phyloP scores from a whole-genome alignment of 208 protist genomes.

The Leishmania braziliensis region DNA sequence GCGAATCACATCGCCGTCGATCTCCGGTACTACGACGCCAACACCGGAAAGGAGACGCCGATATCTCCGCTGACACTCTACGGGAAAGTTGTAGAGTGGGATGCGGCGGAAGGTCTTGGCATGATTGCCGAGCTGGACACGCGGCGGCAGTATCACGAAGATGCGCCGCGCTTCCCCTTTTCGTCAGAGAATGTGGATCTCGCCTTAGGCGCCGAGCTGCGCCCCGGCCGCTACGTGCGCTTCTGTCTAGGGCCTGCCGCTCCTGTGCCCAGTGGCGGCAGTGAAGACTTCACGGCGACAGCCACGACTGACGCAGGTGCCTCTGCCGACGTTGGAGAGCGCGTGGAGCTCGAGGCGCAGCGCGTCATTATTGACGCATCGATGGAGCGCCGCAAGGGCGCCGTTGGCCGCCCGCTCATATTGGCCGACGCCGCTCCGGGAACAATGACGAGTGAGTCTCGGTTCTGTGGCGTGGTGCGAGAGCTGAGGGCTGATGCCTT shows the following conservation, averaged over 20 bases:
- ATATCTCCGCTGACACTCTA: slow-evolving; percentile 50
- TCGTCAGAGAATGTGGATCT: slow-evolving; percentile 60
- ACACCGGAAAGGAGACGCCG: slow-evolving; percentile 40
- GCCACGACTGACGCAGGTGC: background rate
- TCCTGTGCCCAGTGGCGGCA: slow-evolving; percentile 14
- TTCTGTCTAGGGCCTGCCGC: slow-evolving; percentile 55
- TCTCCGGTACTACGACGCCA: slow-evolving; percentile 49
- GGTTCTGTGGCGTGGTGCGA: slow-evolving; percentile 58
- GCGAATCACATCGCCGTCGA: slow-evolving; percentile 35
- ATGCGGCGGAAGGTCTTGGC: slow-evolving; percentile 42
- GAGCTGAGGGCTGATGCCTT: slow-evolving; percentile 47
- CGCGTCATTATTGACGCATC: slow-evolving; percentile 57
- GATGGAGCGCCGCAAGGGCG: slow-evolving; percentile 35
- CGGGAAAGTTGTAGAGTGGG: slow-evolving; percentile 65
- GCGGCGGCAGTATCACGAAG: slow-evolving; percentile 44
- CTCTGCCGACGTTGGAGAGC: slow-evolving; percentile 7
- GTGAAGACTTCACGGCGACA: background rate
- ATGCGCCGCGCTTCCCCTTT: slow-evolving; percentile 58
- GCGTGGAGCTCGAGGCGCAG: slow-evolving; percentile 5
- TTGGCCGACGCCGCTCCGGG: slow-evolving; percentile 13
- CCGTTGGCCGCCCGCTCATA: slow-evolving; percentile 12
- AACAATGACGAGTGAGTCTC: slow-evolving; percentile 24
- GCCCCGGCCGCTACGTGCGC: slow-evolving; percentile 58
- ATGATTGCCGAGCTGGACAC: slow-evolving; percentile 75
- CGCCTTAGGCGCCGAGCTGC: slow-evolving; percentile 22